Conservation (phyloP, 805 yeast genomes). For the Candida arabinofermentans region DNA sequence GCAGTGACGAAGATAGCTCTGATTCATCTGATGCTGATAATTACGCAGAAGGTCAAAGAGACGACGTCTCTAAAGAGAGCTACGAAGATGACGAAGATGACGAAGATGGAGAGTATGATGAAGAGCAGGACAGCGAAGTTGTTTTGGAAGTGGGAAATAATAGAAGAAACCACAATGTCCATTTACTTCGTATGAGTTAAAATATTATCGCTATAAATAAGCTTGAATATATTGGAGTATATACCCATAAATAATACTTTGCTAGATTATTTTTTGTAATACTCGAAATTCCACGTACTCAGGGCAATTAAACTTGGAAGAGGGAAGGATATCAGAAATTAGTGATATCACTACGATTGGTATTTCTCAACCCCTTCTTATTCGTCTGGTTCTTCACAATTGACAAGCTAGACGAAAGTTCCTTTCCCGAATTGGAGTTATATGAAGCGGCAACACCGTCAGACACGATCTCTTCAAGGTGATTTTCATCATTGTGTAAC, state of each 20-base stretch:
- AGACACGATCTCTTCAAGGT: neutral
- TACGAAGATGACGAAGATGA: constrained; percentile 2
- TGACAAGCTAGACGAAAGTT: constrained; percentile 8
- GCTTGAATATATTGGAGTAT: too few species aligned
- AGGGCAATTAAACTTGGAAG: too few species aligned
- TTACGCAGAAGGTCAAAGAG: neutral
- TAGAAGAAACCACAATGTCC: neutral
- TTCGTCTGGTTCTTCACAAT: constrained; percentile 4
- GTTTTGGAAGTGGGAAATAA: constrained; percentile 12
- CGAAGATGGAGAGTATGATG: constrained; percentile 9
- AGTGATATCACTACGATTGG: constrained; percentile 15
- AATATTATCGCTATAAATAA: too few species aligned
- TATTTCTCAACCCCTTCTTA: constrained; percentile 17
- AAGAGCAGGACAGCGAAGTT: constrained; percentile 13
- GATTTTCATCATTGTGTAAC: constrained; percentile 16
- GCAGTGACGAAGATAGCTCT: neutral
- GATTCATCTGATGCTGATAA: neutral
- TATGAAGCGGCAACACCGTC: neutral
- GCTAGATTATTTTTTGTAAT: too few species aligned
- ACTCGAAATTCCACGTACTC: too few species aligned
- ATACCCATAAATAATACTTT: too few species aligned
- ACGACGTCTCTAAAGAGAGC: neutral
- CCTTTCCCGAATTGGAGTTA: constrained; percentile 9
- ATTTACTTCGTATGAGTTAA: neutral
- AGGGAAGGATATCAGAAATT: constrained; percentile 11